phyloP scores from a whole-genome alignment of 345 rosid genomes.

The Eucalyptus cladocalyx region DNA sequence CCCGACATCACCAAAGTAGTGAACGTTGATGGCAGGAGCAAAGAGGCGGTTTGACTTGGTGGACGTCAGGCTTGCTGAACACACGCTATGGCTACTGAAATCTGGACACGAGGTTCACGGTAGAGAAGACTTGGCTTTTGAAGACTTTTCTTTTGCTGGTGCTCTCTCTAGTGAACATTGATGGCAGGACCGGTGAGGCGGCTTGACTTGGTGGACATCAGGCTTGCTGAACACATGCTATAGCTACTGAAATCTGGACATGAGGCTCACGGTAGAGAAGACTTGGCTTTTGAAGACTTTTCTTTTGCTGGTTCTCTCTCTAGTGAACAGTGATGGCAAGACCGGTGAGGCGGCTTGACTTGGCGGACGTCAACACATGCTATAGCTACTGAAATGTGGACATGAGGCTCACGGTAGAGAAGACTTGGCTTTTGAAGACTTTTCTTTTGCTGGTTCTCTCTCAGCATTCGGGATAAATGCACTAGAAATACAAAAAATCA shows the following conservation, averaged over 20 bases:
- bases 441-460: not conserved
- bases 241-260: not conserved
- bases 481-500: too few species aligned
- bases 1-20: not conserved
- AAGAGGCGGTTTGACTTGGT: not conserved
- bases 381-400: not conserved
- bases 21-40: not conserved
- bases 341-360: not conserved
- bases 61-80: too few species aligned
- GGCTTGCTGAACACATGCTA: not conserved
- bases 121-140: not conserved
- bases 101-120: too few species aligned
- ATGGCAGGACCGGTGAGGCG: too few species aligned
- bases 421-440: not conserved
- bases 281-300: not conserved
- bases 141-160: not conserved
- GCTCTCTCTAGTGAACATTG: not conserved
- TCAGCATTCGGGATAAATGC: not conserved
- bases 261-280: not conserved
- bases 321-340: not conserved
- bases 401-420: not conserved
- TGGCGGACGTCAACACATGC: not conserved
- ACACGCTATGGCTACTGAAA: too few species aligned
- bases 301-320: not conserved
- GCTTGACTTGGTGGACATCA: not conserved